These are phyloP conservation scores for Globisporangium abappressorium DNA, from an alignment of 352 stramenopile genomes.

Conservation along the genomic window DNA sequence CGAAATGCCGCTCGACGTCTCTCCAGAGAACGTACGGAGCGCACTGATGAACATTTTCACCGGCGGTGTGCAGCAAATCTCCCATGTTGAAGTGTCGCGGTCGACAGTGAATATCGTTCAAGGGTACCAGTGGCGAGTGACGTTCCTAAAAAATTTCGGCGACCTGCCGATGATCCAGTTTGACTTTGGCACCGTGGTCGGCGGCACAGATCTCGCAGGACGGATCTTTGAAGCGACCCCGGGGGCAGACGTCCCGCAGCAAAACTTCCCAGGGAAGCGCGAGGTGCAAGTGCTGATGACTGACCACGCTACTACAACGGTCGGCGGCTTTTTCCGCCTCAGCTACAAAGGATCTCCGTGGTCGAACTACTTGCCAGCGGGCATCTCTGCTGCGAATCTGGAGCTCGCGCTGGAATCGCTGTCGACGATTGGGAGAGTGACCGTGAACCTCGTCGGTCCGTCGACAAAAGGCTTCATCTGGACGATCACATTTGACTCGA, in stretches of 20 bases:
- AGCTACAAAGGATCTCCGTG: slow-evolving; percentile 71
- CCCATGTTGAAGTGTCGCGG: slow-evolving; percentile 56
- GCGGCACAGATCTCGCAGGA: slow-evolving; percentile 26
- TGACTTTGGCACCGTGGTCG: slow-evolving; percentile 26
- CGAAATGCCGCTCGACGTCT: slow-evolving; percentile 68
- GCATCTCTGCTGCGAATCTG: slow-evolving; percentile 32
- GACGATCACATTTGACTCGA: slow-evolving; percentile 79
- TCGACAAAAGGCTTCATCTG: slow-evolving; percentile 54
- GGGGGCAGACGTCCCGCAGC: slow-evolving; percentile 37
- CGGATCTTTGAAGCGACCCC: slow-evolving; percentile 49
- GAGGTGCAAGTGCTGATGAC: slow-evolving; percentile 79
- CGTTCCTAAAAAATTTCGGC: slow-evolving; percentile 57
- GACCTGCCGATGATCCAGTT: slow-evolving; percentile 71
- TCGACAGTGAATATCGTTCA: slow-evolving; percentile 48
- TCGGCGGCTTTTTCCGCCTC: slow-evolving; percentile 67
- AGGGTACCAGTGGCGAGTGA: slow-evolving; percentile 80
- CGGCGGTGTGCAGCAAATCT: slow-evolving; percentile 22
- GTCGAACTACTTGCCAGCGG: slow-evolving; percentile 62
- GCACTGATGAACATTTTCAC: slow-evolving; percentile 87
- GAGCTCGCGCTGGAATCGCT: slow-evolving; percentile 60
- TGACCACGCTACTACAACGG: slow-evolving; percentile 31
- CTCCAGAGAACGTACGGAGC: slow-evolving; percentile 77
- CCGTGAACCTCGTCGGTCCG: slow-evolving; percentile 26
- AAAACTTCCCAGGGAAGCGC: slow-evolving; percentile 50
- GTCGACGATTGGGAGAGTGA: slow-evolving; percentile 60